Percentiles rank a stretch among this genome's conserved stretches.
Conservation (phyloP, 225 moss, liverwort and hornwort species). For the Straminergon stramineum region DNA sequence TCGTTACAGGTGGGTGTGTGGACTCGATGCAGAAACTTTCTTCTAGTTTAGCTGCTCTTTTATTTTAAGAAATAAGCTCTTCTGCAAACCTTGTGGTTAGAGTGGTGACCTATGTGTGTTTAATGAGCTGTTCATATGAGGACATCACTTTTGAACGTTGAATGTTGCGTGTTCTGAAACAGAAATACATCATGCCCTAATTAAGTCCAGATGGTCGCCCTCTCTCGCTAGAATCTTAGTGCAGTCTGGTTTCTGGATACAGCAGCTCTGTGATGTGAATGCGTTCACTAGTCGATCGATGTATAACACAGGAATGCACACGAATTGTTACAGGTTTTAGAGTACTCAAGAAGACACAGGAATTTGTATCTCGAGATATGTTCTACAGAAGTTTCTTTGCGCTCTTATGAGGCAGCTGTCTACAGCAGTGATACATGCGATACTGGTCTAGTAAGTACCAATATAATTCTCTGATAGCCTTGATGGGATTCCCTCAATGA, state of each 20-base stretch:
- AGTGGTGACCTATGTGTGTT: background rate
- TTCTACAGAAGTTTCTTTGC: background rate
- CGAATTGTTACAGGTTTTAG: background rate
- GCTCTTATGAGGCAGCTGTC: background rate
- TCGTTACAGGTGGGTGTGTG: background rate
- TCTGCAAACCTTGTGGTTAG: background rate
- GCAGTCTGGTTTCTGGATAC: background rate
- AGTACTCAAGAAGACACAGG: background rate
- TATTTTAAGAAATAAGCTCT: background rate
- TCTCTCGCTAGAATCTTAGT: background rate
- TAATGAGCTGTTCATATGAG: background rate
- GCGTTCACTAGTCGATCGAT: background rate
- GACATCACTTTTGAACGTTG: background rate
- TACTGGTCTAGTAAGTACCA: background rate
- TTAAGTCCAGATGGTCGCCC: background rate
- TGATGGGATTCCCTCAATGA: background rate
- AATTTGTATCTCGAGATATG: background rate
- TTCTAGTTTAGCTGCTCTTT: background rate
- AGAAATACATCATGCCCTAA: background rate
- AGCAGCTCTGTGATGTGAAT: background rate
- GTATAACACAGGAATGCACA: no score
- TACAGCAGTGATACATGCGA: background rate
- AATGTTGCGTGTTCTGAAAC: background rate
- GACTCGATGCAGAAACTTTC: background rate
- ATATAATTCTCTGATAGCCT: background rate